Percentiles rank a stretch among this genome's conserved stretches.
Evolutionary conservation across 2,329 filamentous ascomycete species (phyloP).

Genomic region (Chalaropsis ovoidea): DNA sequence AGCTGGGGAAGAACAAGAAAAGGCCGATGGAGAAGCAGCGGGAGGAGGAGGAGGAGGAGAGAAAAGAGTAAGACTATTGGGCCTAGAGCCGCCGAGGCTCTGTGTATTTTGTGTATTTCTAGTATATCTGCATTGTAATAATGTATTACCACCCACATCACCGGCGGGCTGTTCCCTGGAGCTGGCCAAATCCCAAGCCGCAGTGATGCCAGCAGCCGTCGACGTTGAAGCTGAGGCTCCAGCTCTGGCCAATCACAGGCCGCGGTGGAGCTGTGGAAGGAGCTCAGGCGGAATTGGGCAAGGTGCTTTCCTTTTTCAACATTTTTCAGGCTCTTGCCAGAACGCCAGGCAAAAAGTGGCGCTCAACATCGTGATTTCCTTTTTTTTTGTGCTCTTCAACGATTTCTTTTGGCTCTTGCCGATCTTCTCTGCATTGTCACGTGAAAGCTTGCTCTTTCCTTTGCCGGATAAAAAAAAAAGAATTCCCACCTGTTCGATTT

Average conservation of each 20-base stretch:
- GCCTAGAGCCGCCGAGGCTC: not conserved
- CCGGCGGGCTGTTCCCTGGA: too few species aligned
- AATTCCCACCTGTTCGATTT: not conserved
- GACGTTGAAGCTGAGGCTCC: too few species aligned
- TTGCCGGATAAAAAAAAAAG: slow-evolving; percentile 2
- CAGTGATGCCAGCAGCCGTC: not conserved
- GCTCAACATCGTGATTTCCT: not conserved
- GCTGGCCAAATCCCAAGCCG: too few species aligned
- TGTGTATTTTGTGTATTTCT: slow-evolving; percentile 7
- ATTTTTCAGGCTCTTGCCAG: not conserved
- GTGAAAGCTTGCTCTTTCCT: not conserved
- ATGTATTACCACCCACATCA: not conserved
- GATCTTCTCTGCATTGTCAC: not conserved
- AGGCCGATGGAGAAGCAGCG: not conserved
- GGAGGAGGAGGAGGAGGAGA: slow-evolving; percentile 2
- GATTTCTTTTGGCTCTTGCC: not conserved
- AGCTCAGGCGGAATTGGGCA: slow-evolving; percentile 2
- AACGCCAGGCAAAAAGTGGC: not conserved
- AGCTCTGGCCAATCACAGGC: slow-evolving; percentile 20
- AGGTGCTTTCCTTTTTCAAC: not conserved
- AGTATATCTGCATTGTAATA: slow-evolving; percentile 1
- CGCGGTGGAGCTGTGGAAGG: not conserved
- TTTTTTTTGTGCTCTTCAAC: not conserved
- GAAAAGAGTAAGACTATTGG: not conserved
- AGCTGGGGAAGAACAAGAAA: not conserved